Evolutionary conservation across 2,329 filamentous ascomycete genomes (phyloP), one percentile per base, ranked within the genome.

Genomic region (Aureobasidium namibiae): DNA sequence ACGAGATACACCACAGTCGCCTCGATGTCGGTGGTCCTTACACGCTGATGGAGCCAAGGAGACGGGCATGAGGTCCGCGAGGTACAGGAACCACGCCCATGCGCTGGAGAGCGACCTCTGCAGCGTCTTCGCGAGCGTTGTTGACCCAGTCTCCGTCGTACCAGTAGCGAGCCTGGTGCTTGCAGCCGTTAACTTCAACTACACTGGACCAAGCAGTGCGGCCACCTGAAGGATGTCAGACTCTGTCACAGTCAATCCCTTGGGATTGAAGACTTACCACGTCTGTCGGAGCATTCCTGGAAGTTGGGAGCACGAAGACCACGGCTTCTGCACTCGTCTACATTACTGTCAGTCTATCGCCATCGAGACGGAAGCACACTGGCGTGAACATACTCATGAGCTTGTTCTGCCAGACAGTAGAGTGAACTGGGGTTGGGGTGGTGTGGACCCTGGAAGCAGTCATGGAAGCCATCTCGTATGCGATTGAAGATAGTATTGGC

Each of bases 41-140:
- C 13, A 39, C 54, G 33, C 54, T 59, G 44, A 59, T 49, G 38
- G 56, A 36, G 26, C 56, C 56, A 21, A 49, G 36, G 9, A 59
- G 36, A 33, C 42, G 56, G 3, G 45, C 34, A 33, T 59, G 46
- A 13, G 45, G 39, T 46, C 49, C 34, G 21, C 41, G 50, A 31
- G 59, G 50, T 13, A 46, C 41, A 23, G 61, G 60, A 13, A 62
- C 36, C 23, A 60, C 48, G 8, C 62, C 62, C 48, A 63, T 45
- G n/a, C 57, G 81, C 68, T 79, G 81, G 62, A 88, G 73, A 26
- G 90, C 90, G 62, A 88, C 82, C 74, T 96, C 90, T 64, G 91
- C 90, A n/a, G 90, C 91, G 71, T 96, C 91, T 73, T 96, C 91
- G 74, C 84, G 87, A 61, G 90, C 90, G 69, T 95, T 95, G 78